Conservation (phyloP, 1,284 basidiomycete species). For the Ceratobasidium sp. region DNA sequence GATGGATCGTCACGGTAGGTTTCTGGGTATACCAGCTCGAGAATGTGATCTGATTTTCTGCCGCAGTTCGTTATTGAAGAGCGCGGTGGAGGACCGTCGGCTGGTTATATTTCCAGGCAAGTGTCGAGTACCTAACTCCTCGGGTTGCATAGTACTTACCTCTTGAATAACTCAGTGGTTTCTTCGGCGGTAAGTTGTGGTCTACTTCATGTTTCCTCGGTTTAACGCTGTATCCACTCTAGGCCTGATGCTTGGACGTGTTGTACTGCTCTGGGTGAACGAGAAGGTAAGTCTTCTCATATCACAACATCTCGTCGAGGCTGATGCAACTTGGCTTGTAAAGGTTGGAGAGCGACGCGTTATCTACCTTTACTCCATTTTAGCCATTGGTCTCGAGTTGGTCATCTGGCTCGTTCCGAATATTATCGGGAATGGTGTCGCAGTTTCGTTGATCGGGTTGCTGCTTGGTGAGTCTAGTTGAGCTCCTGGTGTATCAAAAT, state of each 20-base stretch:
- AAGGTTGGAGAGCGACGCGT: slow-evolving; percentile 51
- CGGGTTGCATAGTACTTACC: no score
- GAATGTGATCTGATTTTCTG: not conserved
- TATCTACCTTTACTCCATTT: slow-evolving; percentile 52
- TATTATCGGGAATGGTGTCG: slow-evolving; percentile 52
- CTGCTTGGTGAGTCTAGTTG: slow-evolving; percentile 53
- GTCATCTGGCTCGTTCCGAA: slow-evolving; percentile 53
- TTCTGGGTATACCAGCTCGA: not conserved
- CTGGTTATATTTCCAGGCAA: slow-evolving; percentile 57
- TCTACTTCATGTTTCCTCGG: not conserved
- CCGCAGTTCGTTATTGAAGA: slow-evolving; percentile 51
- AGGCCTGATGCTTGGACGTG: slow-evolving; percentile 55
- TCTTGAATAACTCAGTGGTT: not conserved
- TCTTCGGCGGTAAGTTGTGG: slow-evolving; percentile 29
- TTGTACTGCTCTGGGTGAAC: slow-evolving; percentile 55
- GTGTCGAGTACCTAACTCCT: no score
- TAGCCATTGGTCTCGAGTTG: slow-evolving; percentile 53
- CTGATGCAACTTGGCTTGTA: not conserved
- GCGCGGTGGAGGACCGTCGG: slow-evolving; percentile 55
- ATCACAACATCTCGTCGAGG: slow-evolving; percentile 50
- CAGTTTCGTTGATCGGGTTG: slow-evolving; percentile 53
- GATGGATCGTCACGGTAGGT: slow-evolving; percentile 37
- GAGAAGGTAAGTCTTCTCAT: no score
- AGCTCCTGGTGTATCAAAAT: no score
- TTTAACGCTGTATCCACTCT: not conserved